Percentiles rank a stretch among this genome's conserved stretches.
phyloP scores from a whole-genome alignment of 305 asterid species.

The Solanum aculeatissimum region DNA sequence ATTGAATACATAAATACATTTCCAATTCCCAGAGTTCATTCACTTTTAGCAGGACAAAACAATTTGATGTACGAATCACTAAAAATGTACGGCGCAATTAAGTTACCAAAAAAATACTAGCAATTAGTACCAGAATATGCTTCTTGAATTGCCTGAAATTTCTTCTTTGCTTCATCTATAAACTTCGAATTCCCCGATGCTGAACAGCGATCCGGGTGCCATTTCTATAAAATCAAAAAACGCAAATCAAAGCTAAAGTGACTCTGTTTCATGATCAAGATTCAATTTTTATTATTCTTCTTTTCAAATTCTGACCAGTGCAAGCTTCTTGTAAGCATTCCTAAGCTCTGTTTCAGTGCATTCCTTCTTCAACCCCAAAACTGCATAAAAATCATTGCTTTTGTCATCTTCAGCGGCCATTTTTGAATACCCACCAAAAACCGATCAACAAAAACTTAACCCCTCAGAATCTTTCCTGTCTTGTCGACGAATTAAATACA shows the following conservation, averaged over 20 bases:
- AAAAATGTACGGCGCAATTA: background rate
- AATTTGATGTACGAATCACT: background rate
- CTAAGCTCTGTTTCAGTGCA: slow-evolving; percentile 58
- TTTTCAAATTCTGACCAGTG: slow-evolving; percentile 45
- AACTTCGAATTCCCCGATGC: slow-evolving; percentile 41
- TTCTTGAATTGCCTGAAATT: slow-evolving; percentile 81
- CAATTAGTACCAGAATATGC: slow-evolving; percentile 70
- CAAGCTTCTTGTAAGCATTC: slow-evolving; percentile 82
- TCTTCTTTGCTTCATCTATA: slow-evolving; percentile 73
- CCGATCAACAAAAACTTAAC: background rate
- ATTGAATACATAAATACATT: background rate
- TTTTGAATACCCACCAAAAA: background rate
- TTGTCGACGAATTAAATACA: slow-evolving; percentile 19
- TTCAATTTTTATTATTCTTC: background rate
- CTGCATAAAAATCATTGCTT: slow-evolving; percentile 44
- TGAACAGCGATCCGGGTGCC: slow-evolving; percentile 90
- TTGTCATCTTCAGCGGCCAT: slow-evolving; percentile 46
- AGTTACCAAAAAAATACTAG: background rate
- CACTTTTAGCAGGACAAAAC: background rate
- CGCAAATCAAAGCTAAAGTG: background rate
- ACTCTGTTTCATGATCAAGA: background rate
- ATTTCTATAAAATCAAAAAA: slow-evolving; percentile 32
- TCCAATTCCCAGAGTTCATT: background rate
- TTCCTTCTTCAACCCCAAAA: slow-evolving; percentile 72
- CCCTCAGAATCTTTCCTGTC: background rate